Evolutionary conservation across 495 filamentous ascomycete genomes (phyloP), one percentile per base, ranked within the genome.

Genomic region (Podospora bellae-mahoneyi): DNA sequence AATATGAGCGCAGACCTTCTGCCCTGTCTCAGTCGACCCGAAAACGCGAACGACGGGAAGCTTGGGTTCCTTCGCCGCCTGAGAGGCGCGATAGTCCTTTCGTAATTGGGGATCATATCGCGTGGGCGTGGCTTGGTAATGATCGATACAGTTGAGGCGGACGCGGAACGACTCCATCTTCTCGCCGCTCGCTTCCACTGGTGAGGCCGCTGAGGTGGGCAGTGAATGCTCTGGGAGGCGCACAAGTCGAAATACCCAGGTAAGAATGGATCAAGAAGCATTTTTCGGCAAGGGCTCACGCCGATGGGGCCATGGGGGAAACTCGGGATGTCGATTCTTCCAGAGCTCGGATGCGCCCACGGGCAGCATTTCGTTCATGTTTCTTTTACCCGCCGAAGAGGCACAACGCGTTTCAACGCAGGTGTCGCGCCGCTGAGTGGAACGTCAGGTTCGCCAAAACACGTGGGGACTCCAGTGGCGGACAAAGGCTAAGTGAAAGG

Each of bases 1-100:
- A 59, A 99, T 88, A 84, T 99, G 95, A 26, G 92, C 93, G 80
- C 95, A 98, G 18, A 98, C 92, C 70, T 94, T 96, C 77, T 99
- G 94, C 2, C 96, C 96, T 0, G 93, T 92, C 77, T 97, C 96
- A 2, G 95, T 97, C 4, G 93, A 88, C 0, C 95, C 96, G 77
- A 97, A 99, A 20, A 95, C 86, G 69, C 95, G 88, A 62, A 99
- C 90, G 26, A 98, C 88, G 1, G 95, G 96, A 9, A 98, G 88
- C 64, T 85, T 89, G 1, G 91, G 88, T 48, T 85, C 84, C 64
- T 84, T 89, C 69, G 72, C 82, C 75, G 76, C 77, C 77, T 82
- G 84, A 54, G 77, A 81, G 66, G 77, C 79, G 5, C 68, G 80
- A 18, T 83, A 77, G 75, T 87, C 81, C 64, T 82, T 84, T 66